Conservation (phyloP, 108 stramenopile genomes). For the Skeletonema menzelii region DNA sequence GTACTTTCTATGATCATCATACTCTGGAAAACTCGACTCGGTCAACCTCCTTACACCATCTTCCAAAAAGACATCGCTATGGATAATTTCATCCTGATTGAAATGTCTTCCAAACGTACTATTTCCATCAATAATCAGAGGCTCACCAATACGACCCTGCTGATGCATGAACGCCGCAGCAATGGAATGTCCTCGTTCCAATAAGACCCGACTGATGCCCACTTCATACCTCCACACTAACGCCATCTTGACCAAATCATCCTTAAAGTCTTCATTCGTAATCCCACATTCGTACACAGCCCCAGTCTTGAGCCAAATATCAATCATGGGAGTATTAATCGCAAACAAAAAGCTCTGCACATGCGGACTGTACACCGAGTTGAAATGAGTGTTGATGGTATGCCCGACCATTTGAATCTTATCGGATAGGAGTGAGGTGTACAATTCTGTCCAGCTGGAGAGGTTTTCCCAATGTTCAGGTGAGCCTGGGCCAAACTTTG, state of each 20-base stretch:
- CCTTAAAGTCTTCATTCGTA: constrained; percentile 35
- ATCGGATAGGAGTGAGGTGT: constrained; percentile 39
- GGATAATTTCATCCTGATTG: constrained; percentile 16
- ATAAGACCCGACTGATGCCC: constrained; percentile 36
- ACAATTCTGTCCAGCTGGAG: constrained; percentile 40
- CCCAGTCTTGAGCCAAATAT: constrained; percentile 39
- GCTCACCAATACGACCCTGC: constrained; percentile 33
- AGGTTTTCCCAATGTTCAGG: constrained; percentile 19
- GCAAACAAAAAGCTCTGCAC: constrained; percentile 41
- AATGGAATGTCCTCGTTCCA: constrained; percentile 37
- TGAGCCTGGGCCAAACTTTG: constrained; percentile 45
- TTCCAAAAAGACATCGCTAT: constrained; percentile 38
- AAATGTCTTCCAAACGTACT: constrained; percentile 43
- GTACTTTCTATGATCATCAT: constrained; percentile 39
- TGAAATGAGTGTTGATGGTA: constrained; percentile 47
- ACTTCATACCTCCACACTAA: constrained; percentile 47
- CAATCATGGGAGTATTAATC: constrained; percentile 33
- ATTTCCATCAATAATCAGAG: constrained; percentile 26
- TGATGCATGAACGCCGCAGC: constrained; percentile 47
- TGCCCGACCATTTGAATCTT: constrained; percentile 48
- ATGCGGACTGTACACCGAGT: constrained; percentile 36
- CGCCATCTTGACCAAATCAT: constrained; percentile 29
- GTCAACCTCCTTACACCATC: constrained; percentile 39
- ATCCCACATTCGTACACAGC: constrained; percentile 47
- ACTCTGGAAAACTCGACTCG: constrained; percentile 37